Evolutionary conservation across 2,329 filamentous ascomycete species (phyloP), one percentile per base, ranked within the genome.

Genomic region (Penicillium hesseltinei): DNA sequence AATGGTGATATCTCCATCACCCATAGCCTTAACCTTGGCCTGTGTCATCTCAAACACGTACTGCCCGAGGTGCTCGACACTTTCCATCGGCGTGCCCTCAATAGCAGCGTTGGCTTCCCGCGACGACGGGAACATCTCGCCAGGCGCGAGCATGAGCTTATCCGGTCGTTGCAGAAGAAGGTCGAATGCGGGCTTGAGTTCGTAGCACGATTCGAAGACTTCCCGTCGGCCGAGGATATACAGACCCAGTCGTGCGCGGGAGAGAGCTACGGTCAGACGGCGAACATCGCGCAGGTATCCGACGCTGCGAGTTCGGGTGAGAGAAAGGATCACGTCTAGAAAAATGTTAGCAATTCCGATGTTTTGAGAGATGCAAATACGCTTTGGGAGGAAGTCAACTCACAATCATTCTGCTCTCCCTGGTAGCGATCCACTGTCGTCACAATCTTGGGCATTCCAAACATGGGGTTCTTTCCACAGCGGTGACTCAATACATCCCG

Each of bases 391-490:
- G 9, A 35, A 49, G 40, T 27, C 13, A 35, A 85, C 89, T 82
- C 82, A 94, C 91, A 97, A 71, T 99, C 94, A 75, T 99, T 99
- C 77, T 99, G 94, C 80, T 99, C 94, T 73, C 94, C 95, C 78
- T 99, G 94, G 70, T 97, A 99, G 74, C 96, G 97, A 78, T 99
- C 94, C 62, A 99, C 93, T 5, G 95, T 99, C 4, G 91, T 92
- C 29, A 99, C 91, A 52, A 89, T 88, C 74, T 88, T 89, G 19
- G 94, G 94, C 74, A 96, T 78, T 9, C 93, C 92, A 75, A 99
- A 99, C 21, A 97, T 79, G 2, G 87, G 79, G 67, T 92, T 95
- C 66, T 85, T 88, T 38, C 87, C 88, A 74, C 94, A 99, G 57
- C 94, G 84, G 71, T 95, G 90, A 15, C 78, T 80, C 51, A 99